A percentile compares a stretch with the other conserved stretches of the same genome.
Evolutionary conservation across 2,329 filamentous ascomycete species (phyloP).

Genomic region (Corynespora cassiicola): DNA sequence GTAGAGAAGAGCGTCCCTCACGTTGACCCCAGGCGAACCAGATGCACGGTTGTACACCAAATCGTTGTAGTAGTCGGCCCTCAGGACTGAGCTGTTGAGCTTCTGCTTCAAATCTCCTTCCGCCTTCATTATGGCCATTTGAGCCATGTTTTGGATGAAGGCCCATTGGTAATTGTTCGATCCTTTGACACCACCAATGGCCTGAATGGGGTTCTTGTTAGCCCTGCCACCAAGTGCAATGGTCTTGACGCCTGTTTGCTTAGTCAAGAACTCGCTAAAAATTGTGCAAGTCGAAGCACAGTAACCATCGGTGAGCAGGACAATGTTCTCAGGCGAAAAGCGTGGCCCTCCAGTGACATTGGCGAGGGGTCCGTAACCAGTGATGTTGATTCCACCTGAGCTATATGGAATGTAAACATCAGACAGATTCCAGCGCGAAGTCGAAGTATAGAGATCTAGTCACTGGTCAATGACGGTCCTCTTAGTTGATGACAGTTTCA

Average conservation of each 20-base stretch:
- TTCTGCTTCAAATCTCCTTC: constrained; percentile 21
- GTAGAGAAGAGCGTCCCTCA: constrained; percentile 40
- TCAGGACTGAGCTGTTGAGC: constrained; percentile 33
- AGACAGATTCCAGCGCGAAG: constrained; percentile 43
- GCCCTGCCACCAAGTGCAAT: constrained; percentile 59
- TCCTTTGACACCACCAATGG: constrained; percentile 62
- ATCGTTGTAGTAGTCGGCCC: constrained; percentile 30
- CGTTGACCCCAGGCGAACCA: constrained; percentile 33
- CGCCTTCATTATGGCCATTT: constrained; percentile 22
- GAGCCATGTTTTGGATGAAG: constrained; percentile 37
- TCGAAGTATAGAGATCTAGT: constrained; percentile 43
- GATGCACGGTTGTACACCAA: constrained; percentile 33
- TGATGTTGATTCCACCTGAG: constrained; percentile 45
- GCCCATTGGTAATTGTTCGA: constrained; percentile 44
- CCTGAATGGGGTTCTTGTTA: constrained; percentile 58
- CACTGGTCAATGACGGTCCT: constrained; percentile 47
- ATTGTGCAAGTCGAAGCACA: constrained; percentile 66
- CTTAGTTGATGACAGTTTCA: constrained; percentile 4
- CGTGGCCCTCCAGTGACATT: constrained; percentile 55
- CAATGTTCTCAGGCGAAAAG: constrained; percentile 60
- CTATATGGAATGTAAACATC: constrained; percentile 34
- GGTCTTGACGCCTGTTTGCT: constrained; percentile 61
- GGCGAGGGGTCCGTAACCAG: constrained; percentile 39
- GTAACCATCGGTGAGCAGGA: constrained; percentile 64
- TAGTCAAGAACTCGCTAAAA: constrained; percentile 61